Evolutionary conservation across 257 asterid genomes (phyloP), one percentile per base, ranked within the genome.

Genomic region (Scutellaria galericulata): DNA sequence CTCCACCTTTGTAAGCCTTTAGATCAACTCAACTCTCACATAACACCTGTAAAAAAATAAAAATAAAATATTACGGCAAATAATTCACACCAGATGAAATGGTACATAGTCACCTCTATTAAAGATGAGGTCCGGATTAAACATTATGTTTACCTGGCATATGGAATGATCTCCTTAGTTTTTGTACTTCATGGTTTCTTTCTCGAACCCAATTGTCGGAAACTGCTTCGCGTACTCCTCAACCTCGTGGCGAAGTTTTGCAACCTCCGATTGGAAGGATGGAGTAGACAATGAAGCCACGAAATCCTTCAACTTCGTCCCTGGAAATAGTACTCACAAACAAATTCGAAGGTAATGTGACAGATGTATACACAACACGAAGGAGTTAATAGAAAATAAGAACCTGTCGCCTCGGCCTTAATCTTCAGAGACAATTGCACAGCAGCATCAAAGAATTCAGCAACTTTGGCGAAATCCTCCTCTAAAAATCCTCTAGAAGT

Each of bases 231-330:
- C 96, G 11, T 70, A 91, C 77, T 88, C 90, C 80, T 88, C 97
- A 77, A 91, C 90, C 0, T 80, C 89, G 15, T 72, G 82, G 57
- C 90, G 90, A 48, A 90, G 89, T 78, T 86, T 86, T 1, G 83
- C 81, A 56, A 83, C 73, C 86, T 87, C 96, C 2, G 95, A 82
- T 68, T 91, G 90, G 86, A 84, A 62, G 22, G 83, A 58, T 5
- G 83, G 66, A 56, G 47, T 56, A 2, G 88, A 77, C 76, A 89
- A 59, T 13, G 93, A 80, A 75, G 84, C 71, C 71, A 89, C 73
- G 48, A 89, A 91, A 90, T 91, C 97, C 86, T 89, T 91, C 88
- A 91, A 73, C 80, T 91, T 91, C 8, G 97, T 91, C 46, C 97
- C 97, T 89, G 47, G 10, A 44, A 44, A 44, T 44, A 0, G 5